A percentile compares a stretch with the other conserved stretches of the same genome.
These are phyloP conservation scores for Trichoderma hamatum DNA, from an alignment of 2,329 filamentous ascomycete species.

Conservation along the genomic window DNA sequence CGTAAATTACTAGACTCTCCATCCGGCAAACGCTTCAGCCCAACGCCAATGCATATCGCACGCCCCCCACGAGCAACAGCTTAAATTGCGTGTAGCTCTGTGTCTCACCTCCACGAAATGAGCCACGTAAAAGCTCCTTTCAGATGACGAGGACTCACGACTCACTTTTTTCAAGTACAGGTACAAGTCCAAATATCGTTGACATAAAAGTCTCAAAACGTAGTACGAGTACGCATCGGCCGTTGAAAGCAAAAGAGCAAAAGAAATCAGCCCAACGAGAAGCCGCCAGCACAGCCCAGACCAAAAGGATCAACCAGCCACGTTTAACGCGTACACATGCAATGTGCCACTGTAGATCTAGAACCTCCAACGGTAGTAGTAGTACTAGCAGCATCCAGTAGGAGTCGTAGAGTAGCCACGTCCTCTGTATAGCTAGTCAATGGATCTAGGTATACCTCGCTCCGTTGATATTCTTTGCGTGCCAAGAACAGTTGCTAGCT, in stretches of 20 bases:
- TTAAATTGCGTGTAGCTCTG: background rate
- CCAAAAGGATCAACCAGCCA: constrained; percentile 15
- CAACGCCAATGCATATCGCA: background rate
- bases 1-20: background rate
- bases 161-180: background rate
- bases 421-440: background rate
- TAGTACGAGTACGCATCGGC: background rate
- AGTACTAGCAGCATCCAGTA: background rate
- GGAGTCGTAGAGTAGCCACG: background rate
- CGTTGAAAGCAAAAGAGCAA: background rate
- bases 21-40: background rate
- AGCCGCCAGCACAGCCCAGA: constrained; percentile 7
- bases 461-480: background rate
- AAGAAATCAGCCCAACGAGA: constrained; percentile 10
- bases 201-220: background rate
- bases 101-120: constrained; percentile 21
- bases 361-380: background rate
- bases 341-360: background rate
- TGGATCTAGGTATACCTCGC: too few relatives aligned
- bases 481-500: background rate
- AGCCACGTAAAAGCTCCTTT: constrained; percentile 2
- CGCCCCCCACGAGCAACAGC: background rate
- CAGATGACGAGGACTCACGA: background rate
- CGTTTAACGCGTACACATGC: background rate
- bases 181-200: background rate